Evolutionary conservation across 306 rosid genomes (phyloP).

Genomic region (Cercis canadensis): DNA sequence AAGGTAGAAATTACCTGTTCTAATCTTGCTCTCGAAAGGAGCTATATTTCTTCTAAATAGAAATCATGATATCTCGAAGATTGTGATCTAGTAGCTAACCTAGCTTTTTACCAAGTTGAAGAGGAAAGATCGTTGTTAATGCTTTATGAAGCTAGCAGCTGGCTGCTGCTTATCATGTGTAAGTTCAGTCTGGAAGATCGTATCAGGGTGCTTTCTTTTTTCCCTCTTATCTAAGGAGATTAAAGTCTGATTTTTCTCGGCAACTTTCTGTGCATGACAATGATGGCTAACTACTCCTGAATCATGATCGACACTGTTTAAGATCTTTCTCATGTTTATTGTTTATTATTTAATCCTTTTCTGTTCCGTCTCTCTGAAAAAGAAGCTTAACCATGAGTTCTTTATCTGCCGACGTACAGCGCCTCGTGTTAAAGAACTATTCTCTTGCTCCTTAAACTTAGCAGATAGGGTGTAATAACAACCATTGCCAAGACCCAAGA

Average conservation of each 20-base stretch:
- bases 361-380: conserved; percentile 22
- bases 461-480: no score
- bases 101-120: not conserved
- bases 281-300: conserved; percentile 29
- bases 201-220: not conserved
- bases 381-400: no score
- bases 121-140: no score
- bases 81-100: no score
- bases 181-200: not conserved
- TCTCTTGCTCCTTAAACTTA: not conserved
- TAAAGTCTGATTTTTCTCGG: conserved; percentile 3
- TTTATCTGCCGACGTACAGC: no score
- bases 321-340: conserved; percentile 6
- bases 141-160: not conserved
- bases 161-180: no score
- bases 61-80: no score
- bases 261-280: conserved; percentile 23
- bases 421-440: conserved; percentile 31
- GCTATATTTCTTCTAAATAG: no score
- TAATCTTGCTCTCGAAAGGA: no score
- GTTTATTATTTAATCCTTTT: not conserved
- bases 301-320: conserved; percentile 29
- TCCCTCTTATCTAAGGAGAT: not conserved
- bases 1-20: no score
- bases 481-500: not conserved